Evolutionary conservation across 1,284 basidiomycete genomes (phyloP), one percentile per base, ranked within the genome.

Genomic region (Leccinum ponderosum): DNA sequence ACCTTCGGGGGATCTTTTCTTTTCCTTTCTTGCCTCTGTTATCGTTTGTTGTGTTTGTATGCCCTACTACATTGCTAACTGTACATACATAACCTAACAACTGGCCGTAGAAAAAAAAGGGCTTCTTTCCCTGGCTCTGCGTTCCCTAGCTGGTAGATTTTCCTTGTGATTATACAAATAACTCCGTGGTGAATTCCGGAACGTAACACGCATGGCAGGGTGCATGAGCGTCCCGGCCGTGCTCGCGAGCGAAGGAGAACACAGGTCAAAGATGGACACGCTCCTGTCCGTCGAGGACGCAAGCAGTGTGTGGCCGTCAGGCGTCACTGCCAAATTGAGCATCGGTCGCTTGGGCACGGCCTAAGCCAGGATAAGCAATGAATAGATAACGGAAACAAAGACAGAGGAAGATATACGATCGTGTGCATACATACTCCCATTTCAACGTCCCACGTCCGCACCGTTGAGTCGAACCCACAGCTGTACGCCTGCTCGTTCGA

Each of bases 401-500:
- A 27, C n/a, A 15, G 47, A 14, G 22, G 14, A 27, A 8, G n/a
- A 70, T 62, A 27, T 47, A 64, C 54, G 79, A 91, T 84, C 0
- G 90, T 91, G 58, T 83, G 74, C 0, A 81, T 78, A 64, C 89
- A 92, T 2, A 91, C 75, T 3, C 86, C 89, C 54, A 79, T 81
- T 66, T 90, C 89, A 2, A 85, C 77, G 71, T 92, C 89, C 91
- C 91, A 93, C 9, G 78, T 74, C 17, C 89, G 77, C 8, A 93
- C 81, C 0, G 90, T 91, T 44, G 89, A 91, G 72, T 93, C 91
- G 63, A 91, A 89, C 0, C 89, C 87, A 70, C 86, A 88, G 65
- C 89, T 92, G 51, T 84, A 83, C 3, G 86, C 90, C n/a, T 58
- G 64, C 17, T 67, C 73, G 15, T 66, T 71, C 7, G 67, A 75